A percentile compares a stretch with the other conserved stretches of the same genome.
Conservation (phyloP, 345 rosid species). For the Adansonia digitata region DNA sequence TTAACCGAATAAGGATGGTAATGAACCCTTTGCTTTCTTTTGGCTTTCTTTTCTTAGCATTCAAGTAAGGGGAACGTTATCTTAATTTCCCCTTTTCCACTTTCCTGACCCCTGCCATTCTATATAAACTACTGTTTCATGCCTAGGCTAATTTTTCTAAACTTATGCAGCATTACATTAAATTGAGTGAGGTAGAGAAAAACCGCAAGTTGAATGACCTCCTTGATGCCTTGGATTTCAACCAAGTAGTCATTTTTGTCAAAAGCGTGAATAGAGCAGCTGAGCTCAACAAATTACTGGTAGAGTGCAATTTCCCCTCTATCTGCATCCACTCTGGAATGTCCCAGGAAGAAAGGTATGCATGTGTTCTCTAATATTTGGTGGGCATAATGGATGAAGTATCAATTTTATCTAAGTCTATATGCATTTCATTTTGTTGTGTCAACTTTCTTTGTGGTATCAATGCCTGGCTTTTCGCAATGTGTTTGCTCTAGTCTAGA, state of each 20-base stretch:
- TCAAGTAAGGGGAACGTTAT: not conserved
- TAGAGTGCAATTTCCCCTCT: conserved; percentile 94
- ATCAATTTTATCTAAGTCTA: not conserved
- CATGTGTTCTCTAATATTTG: not conserved
- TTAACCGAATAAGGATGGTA: not conserved
- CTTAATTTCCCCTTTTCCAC: not conserved
- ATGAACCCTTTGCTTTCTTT: not conserved
- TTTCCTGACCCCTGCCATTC: not conserved
- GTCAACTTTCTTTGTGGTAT: not conserved
- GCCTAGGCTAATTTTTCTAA: not conserved
- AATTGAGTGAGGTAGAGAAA: conserved; percentile 87
- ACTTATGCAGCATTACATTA: conserved; percentile 83
- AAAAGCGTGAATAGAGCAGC: conserved; percentile 94
- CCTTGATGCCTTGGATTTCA: conserved; percentile 95
- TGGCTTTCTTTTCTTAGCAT: not conserved
- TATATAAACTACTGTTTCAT: not conserved
- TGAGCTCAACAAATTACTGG: conserved; percentile 84
- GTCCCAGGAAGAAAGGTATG: conserved; percentile 96
- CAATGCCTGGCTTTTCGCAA: not conserved
- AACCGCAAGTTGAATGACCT: conserved; percentile 95
- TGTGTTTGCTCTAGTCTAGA: not conserved
- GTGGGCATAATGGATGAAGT: not conserved
- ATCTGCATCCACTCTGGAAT: conserved; percentile 98
- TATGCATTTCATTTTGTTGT: not conserved
- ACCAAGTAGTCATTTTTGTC: conserved; percentile 94